Evolutionary conservation across 2,329 filamentous ascomycete species (phyloP), one percentile per base, ranked within the genome.

Genomic region (Beauveria caledonica): DNA sequence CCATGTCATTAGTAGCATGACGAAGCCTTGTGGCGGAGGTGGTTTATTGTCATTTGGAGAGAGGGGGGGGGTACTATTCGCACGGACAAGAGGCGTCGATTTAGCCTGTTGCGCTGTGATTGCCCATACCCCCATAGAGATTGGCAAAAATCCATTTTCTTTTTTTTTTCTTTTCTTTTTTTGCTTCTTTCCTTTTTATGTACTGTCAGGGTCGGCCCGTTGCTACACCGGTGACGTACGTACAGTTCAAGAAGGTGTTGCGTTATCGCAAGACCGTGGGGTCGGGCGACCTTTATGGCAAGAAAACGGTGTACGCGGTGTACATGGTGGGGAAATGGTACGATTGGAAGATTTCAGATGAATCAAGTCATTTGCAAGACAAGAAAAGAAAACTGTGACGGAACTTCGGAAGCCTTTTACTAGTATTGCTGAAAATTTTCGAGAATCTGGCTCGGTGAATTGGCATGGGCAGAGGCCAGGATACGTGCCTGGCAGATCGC

Each of bases 341-440:
- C 50, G 50, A 53, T 53, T 40, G 42, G 15, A 42, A 9, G 50
- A 53, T 29, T 53, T 53, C 50, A 42, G 50, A 53, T 53, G 50
- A 42, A 42, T 53, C 50, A 17, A 25, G 19, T 49, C n/a, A 6
- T n/a, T 10, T 29, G 25, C 19, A 25, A 49, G 11, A 33, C 4
- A 33, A 33, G 29, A 13, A 33, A 33, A 33, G 4, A 29, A 29
- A 29, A 29, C 11, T 29, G 9, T 10, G 9, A 10, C 29, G 29
- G 29, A 33, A 33, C 29, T 33, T 33, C 15, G 10, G 15, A 29
- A 15, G 25, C 19, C 29, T 33, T 17, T 49, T 5, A 13, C 19
- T 46, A 15, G 39, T 15, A 1, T 33, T 11, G 10, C 29, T 33
- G 29, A 10, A 33, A 33, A 13, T 33, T 8, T 33, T 8, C 9